Evolutionary conservation across 2,329 filamentous ascomycete genomes (phyloP), one percentile per base, ranked within the genome.

Genomic region (Aspergillus sp.): DNA sequence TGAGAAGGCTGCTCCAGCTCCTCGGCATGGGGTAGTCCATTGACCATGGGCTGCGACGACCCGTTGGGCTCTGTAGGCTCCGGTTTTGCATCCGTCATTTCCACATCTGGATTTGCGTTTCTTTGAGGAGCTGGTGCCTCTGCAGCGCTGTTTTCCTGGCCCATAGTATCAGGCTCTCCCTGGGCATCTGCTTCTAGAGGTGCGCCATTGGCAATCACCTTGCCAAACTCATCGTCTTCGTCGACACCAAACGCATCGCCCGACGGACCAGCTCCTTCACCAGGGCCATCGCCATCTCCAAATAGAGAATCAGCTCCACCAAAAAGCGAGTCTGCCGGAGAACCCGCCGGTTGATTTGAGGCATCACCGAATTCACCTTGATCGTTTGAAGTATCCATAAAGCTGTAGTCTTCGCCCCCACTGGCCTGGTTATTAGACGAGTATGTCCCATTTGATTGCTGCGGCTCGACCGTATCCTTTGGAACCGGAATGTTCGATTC

Each of bases 241-340:
- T 95, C 89, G 9, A 86, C 83, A 0, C 79, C 86, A 61, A 89
- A 94, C 5, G 66, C 70, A 36, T 80, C 83, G 26, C 77, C 72
- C 61, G 66, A 77, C 50, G 66, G 74, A 51, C 65, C 75, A 39
- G 70, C 71, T 19, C 69, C 67, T 32, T 67, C 66, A 9, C 62
- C 66, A 37, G 65, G 71, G 26, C 69, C 72, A 63, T 85, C 82
- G 42, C 79, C 85, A 53, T 94, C 90, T 2, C 91, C 93, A 62
- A 97, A 98, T 1, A 98, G 74, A 2, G 90, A 95, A 37, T 90
- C 89, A 0, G 88, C 89, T 1, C 86, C 86, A 8, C 82, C 86
- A 59, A 96, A 96, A 0, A 96, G 73, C 38, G 88, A 95, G 49
- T 91, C 86, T 8, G 83, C 81, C 1, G 85, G 88, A 32, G 83